Evolutionary conservation across 192 early-diverging fungal genomes (phyloP).

Genomic region (Backusella liffmaniae): DNA sequence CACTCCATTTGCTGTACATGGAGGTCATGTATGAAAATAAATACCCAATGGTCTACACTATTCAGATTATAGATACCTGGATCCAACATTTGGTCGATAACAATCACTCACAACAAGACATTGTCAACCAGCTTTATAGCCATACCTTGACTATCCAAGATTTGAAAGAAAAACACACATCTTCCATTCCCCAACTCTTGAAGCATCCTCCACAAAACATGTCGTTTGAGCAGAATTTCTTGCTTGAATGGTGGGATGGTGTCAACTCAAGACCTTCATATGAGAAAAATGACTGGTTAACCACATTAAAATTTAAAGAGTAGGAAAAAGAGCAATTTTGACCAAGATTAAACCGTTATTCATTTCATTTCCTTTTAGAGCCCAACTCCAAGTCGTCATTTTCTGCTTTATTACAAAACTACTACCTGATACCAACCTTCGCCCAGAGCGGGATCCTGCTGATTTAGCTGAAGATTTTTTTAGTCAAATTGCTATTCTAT

Average conservation of each 20-base stretch:
- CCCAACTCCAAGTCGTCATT: not conserved
- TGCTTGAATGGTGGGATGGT: constrained; percentile 10
- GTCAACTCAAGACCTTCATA: not conserved
- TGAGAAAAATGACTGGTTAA: not conserved
- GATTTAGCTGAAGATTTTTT: constrained; percentile 8
- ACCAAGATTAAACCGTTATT: not conserved
- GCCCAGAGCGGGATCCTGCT: not conserved
- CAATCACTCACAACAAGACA: constrained; percentile 1
- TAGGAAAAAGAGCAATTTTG: not conserved
- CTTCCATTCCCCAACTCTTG: not conserved
- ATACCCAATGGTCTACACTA: not conserved
- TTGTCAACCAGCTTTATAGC: not conserved
- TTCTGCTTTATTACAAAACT: constrained; percentile 8
- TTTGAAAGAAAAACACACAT: not conserved
- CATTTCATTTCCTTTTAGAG: not conserved
- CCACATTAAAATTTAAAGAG: constrained; percentile 11
- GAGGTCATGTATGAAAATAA: constrained; percentile 3
- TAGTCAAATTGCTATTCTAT: not conserved
- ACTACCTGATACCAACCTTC: not conserved
- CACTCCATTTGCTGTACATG: not conserved
- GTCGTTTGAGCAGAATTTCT: not conserved
- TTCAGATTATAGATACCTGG: constrained; percentile 1
- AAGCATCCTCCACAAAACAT: not conserved
- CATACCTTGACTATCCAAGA: not conserved
- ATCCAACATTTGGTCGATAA: not conserved